Evolutionary conservation across 352 stramenopile genomes (phyloP), one percentile per base, ranked within the genome.

Genomic region (Vaucheria bursata): DNA sequence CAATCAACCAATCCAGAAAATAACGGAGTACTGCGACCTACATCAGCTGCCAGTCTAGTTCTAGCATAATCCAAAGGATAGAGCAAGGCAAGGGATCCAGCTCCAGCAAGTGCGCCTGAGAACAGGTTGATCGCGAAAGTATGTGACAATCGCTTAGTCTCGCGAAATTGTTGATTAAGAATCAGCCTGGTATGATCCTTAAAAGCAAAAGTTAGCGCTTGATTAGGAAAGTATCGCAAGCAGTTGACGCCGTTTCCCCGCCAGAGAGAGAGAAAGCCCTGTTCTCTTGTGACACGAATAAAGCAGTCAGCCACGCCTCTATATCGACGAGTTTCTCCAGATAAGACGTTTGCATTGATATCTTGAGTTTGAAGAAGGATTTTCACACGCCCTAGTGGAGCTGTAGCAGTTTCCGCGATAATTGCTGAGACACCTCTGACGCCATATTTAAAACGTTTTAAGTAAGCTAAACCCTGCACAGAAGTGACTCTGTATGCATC

Each of bases 101-200:
- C 94, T 85, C 95, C 94, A 38, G 94, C 95, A 78, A 96, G 88
- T 90, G 94, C 95, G 76, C 95, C 95, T 85, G 93, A 97, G 34
- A 93, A 93, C 65, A 98, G 88, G 91, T 98, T 98, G 75, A 94
- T 95, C 1, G 93, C 37, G 88, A 98, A 98, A 90, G 97, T 98
- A 77, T 94, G 92, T 85, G 86, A 92, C 86, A 98, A 98, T 84
- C 98, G 90, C 25, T 92, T 94, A 87, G 97, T 97, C 87, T 89
- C 88, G 85, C 90, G 87, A 67, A 87, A 89, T 81, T 89, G 89
- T 45, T 88, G 90, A 84, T 92, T 91, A 50, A 86, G 86, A 0
- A 86, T 25, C 5, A 72, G 34, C 71, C 85, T 85, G 77, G 93
- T 90, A 52, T 77, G 77, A 77, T 94, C 89, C 88, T 92, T 93